These are phyloP conservation scores for Nothopassalora personata DNA, from an alignment of 2,329 filamentous ascomycete genomes.

Conservation along the genomic window DNA sequence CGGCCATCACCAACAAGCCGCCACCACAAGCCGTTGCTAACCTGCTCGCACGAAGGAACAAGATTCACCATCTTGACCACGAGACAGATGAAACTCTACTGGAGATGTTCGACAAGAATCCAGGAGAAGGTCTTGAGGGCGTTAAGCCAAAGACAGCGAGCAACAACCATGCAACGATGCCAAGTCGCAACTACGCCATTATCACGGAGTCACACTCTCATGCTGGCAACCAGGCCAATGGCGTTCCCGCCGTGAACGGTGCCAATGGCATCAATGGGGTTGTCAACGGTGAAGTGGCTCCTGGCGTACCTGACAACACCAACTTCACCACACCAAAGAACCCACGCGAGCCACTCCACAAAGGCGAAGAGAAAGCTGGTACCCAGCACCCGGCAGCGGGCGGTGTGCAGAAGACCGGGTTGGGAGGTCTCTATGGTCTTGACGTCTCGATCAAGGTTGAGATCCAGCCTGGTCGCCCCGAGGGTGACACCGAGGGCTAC, in stretches of 20 bases:
- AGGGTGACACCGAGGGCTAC: constrained; percentile 47
- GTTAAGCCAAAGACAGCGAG: constrained; percentile 57
- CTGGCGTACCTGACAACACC: constrained; percentile 36
- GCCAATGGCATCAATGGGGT: constrained; percentile 24
- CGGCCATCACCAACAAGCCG: constrained; percentile 63
- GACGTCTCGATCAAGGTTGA: constrained; percentile 47
- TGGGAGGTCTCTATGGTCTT: constrained; percentile 42
- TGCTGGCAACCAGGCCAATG: constrained; percentile 24
- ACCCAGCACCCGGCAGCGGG: constrained; percentile 68
- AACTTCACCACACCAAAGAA: constrained; percentile 45
- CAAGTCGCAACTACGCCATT: constrained; percentile 60
- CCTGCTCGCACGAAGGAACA: constrained; percentile 57
- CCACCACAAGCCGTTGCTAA: constrained; percentile 62
- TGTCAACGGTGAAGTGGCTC: constrained; percentile 13
- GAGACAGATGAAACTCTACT: constrained; percentile 62
- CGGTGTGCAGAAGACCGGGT: constrained; percentile 38
- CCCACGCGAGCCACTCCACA: constrained; percentile 62
- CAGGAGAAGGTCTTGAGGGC: constrained; percentile 39
- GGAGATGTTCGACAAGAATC: constrained; percentile 57
- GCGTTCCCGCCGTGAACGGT: constrained; percentile 10
- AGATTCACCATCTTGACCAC: constrained; percentile 59
- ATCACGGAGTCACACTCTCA: constrained; percentile 49
- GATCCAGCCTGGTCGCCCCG: constrained; percentile 39
- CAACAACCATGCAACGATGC: constrained; percentile 82
- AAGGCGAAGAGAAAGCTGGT: constrained; percentile 72